Evolutionary conservation across 176 grass and related monocot genomes (phyloP).

Genomic region (Paspalum vaginatum): DNA sequence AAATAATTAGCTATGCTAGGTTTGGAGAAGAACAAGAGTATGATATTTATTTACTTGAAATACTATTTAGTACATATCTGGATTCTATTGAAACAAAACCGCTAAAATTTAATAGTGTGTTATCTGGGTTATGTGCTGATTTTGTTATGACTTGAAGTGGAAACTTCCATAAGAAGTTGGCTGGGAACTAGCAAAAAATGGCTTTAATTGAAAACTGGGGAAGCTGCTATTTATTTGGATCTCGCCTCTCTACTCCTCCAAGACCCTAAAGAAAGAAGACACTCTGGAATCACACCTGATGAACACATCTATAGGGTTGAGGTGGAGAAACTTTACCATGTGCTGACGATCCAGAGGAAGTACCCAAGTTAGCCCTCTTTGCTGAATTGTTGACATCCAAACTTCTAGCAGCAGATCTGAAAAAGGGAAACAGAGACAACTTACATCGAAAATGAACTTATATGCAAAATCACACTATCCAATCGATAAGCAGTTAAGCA

Average conservation of each 20-base stretch:
- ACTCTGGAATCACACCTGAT: not conserved
- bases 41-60: constrained; percentile 17
- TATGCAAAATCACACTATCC: constrained; percentile 25
- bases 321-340: constrained; percentile 47
- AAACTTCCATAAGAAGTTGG: constrained; percentile 9
- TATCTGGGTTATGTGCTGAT: not conserved
- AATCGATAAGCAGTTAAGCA: constrained; percentile 12
- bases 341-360: constrained; percentile 41
- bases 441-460: constrained; percentile 35
- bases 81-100: not conserved
- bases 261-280: constrained; percentile 3
- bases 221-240: constrained; percentile 2
- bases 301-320: not conserved
- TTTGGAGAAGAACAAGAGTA: not conserved
- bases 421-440: constrained; percentile 16
- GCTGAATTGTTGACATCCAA: constrained; percentile 56
- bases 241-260: not conserved
- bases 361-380: constrained; percentile 68
- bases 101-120: not conserved
- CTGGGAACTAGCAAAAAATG: not conserved
- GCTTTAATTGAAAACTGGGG: constrained; percentile 7
- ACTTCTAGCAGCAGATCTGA: constrained; percentile 61
- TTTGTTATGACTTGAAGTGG: not conserved
- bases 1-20: not conserved
- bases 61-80: not conserved